These are phyloP conservation scores for Dryas alaskensis DNA, from an alignment of 306 rosid genomes.

Conservation along the genomic window DNA sequence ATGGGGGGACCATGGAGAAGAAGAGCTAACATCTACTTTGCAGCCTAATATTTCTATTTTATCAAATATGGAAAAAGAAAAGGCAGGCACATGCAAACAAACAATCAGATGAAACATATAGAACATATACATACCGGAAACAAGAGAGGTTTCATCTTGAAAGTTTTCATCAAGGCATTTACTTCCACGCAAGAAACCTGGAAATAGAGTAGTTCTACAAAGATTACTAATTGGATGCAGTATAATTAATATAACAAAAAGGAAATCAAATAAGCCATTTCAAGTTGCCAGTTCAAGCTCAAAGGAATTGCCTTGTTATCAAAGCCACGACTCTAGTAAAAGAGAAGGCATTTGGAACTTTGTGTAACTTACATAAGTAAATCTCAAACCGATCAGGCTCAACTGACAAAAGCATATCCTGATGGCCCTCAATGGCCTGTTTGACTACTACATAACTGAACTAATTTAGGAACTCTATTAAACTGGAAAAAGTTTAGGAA, in stretches of 20 bases:
- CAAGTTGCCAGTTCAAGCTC: constrained; percentile 7
- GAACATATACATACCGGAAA: constrained; percentile 67
- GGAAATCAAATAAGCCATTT: neutral
- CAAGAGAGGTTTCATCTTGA: constrained; percentile 75
- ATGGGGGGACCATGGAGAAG: constrained; percentile 7
- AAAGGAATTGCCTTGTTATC: constrained; percentile 12
- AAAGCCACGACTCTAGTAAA: neutral
- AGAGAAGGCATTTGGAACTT: neutral
- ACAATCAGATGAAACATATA: constrained; percentile 12
- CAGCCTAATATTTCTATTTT: constrained; percentile 3
- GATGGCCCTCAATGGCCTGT: neutral
- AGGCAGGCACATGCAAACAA: neutral
- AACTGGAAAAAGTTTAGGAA: neutral
- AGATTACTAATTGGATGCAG: constrained; percentile 23
- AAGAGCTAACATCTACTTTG: neutral
- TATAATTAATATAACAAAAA: neutral
- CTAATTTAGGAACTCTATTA: neutral
- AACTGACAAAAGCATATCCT: neutral
- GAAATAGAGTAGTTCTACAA: constrained; percentile 28
- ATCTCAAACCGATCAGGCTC: neutral
- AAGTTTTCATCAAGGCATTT: constrained; percentile 88
- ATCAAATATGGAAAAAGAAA: neutral
- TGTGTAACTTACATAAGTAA: neutral
- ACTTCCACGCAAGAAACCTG: constrained; percentile 94
- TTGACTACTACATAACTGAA: neutral